Evolutionary conservation across 208 protist genomes (phyloP).

Genomic region (Trichomonas vaginalis): DNA sequence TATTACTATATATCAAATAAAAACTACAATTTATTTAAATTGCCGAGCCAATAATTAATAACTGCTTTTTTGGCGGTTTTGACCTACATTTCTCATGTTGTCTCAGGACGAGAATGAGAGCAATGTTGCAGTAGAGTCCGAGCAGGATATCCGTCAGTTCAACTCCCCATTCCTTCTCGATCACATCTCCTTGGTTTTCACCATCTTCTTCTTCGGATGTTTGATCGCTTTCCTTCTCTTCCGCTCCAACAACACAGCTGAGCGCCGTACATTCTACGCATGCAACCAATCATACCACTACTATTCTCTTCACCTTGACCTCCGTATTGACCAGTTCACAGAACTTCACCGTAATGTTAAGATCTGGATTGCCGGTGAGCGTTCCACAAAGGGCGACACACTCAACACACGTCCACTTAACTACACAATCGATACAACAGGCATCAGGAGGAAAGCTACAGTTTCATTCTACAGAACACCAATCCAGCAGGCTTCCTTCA

Average conservation of each 20-base stretch:
- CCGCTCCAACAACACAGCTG: not conserved
- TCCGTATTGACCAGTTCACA: not conserved
- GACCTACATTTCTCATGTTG: too few species aligned
- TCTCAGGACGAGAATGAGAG: not conserved
- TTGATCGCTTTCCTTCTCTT: not conserved
- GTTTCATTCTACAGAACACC: not conserved
- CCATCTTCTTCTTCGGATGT: not conserved
- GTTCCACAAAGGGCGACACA: not conserved
- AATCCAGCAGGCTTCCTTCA: not conserved
- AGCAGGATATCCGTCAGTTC: not conserved
- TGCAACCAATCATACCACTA: not conserved
- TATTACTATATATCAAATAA: too few species aligned
- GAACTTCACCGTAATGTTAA: not conserved
- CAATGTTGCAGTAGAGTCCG: not conserved
- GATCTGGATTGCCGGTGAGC: not conserved
- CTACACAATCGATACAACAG: not conserved
- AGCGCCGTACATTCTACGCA: not conserved
- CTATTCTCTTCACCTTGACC: not conserved
- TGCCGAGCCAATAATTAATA: too few species aligned
- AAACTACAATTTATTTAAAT: too few species aligned
- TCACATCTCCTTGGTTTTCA: not conserved
- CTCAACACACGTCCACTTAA: not conserved
- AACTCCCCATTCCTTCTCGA: not conserved
- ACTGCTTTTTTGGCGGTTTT: too few species aligned
- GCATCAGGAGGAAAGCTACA: not conserved